These are phyloP conservation scores for Paracorniculantispora psalliotae DNA, from an alignment of 2,329 filamentous ascomycete species.

Conservation along the genomic window DNA sequence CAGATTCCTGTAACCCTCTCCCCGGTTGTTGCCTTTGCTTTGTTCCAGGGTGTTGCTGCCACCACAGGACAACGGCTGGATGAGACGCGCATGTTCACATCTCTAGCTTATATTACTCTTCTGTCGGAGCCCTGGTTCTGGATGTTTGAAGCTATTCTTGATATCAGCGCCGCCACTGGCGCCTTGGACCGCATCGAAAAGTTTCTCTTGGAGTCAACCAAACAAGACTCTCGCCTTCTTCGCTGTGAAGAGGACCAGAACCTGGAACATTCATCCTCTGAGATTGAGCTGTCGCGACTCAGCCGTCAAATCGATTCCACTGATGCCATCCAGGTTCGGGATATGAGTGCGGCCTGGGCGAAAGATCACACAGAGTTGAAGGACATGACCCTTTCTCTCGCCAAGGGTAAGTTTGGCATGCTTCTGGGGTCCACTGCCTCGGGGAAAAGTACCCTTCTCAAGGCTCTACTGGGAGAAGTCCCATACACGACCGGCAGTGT, in stretches of 20 bases:
- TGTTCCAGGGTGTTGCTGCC: conserved; percentile 29
- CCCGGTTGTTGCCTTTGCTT: conserved; percentile 34
- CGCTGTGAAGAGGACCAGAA: too few relatives aligned
- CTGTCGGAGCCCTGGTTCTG: conserved; percentile 34
- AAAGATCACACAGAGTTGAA: conserved; percentile 24
- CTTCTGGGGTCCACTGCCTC: conserved; percentile 39
- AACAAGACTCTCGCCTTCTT: conserved; percentile 21
- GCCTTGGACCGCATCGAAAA: conserved; percentile 37
- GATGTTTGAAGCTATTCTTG: conserved; percentile 34
- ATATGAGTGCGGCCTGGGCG: conserved; percentile 32
- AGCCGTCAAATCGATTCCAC: neutral
- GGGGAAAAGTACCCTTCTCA: conserved; percentile 23
- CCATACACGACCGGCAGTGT: conserved; percentile 20
- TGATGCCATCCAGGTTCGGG: conserved; percentile 13
- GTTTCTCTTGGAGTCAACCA: conserved; percentile 27
- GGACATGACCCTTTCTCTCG: conserved; percentile 30
- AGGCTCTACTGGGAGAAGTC: conserved; percentile 33
- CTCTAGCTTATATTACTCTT: conserved; percentile 36
- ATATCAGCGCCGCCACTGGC: conserved; percentile 32
- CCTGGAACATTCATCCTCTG: neutral
- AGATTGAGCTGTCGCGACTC: neutral
- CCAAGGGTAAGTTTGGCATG: conserved; percentile 30
- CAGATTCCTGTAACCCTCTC: conserved; percentile 30
- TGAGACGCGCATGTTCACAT: conserved; percentile 35
- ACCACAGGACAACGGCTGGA: conserved; percentile 26